These are phyloP conservation scores for Senecio squalidus DNA, from an alignment of 140 eudicot genomes.

Conservation along the genomic window DNA sequence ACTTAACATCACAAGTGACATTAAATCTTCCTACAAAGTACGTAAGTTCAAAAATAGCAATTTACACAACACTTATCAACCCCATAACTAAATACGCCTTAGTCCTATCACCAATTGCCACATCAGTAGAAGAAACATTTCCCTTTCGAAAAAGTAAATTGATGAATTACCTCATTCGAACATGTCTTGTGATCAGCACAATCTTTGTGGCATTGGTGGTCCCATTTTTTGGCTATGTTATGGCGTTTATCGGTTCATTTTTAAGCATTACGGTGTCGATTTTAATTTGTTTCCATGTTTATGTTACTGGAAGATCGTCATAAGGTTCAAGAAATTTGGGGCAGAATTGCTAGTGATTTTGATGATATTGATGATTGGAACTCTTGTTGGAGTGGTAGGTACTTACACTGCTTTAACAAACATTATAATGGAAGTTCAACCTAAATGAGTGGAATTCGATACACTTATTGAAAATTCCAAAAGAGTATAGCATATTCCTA, in stretches of 20 bases:
- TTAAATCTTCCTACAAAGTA: slow-evolving; percentile 37
- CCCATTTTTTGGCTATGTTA: slow-evolving; percentile 53
- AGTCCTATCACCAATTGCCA: slow-evolving; percentile 36
- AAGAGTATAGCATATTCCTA: too few species aligned
- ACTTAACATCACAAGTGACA: slow-evolving; percentile 34
- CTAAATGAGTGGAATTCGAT: slow-evolving; percentile 11
- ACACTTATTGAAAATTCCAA: background rate
- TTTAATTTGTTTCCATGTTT: slow-evolving; percentile 55
- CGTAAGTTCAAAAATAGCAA: slow-evolving; percentile 47
- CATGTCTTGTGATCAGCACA: slow-evolving; percentile 39
- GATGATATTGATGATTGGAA: slow-evolving; percentile 38
- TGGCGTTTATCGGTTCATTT: slow-evolving; percentile 58
- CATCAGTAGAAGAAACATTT: slow-evolving; percentile 31
- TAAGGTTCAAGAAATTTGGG: slow-evolving; percentile 25
- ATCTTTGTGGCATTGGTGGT: slow-evolving; percentile 45
- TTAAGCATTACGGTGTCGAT: slow-evolving; percentile 46
- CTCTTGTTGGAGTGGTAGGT: slow-evolving; percentile 32
- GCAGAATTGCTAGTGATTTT: slow-evolving; percentile 21
- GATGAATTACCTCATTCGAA: slow-evolving; percentile 35
- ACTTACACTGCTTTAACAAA: slow-evolving; percentile 40
- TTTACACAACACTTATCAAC: slow-evolving; percentile 39
- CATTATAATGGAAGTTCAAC: slow-evolving; percentile 28
- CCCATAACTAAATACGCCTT: slow-evolving; percentile 44
- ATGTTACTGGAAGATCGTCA: slow-evolving; percentile 46
- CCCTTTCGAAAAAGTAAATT: slow-evolving; percentile 28